Base-by-base conservation (phyloP, 495 filamentous ascomycete genomes). In the Neurospora sp. region DNA sequence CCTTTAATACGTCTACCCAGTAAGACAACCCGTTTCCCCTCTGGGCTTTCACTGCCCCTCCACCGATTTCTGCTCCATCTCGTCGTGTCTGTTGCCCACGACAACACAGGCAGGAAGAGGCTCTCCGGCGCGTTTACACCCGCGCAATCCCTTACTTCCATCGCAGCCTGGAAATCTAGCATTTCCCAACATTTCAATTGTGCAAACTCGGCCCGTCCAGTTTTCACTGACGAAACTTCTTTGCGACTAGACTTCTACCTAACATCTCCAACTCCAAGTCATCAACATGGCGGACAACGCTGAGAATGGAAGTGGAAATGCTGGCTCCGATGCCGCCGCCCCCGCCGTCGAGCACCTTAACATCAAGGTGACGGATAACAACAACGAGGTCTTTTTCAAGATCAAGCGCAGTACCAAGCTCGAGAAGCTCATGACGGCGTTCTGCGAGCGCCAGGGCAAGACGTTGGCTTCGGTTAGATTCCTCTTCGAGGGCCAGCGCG, bases 321-420 rank as follows among this genome's bases (percentile, higher is more conserved):
- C 87, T 16, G 83, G 83, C 48, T 78, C 74, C 72, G 79, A 79
- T 40, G 76, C 75, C 39, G 74, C 77, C 59, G 75, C 77, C 12
- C 77, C 74, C 59, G 83, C 87, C 35, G 83, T 81, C 42, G 96
- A 98, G 82, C 96, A 99, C 82, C 86, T 99, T 9, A 99, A 99
- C 82, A 98, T 99, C 87, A 99, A 99, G 80, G 96, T 99, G n/a
- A 98, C 96, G 0, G 96, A 99, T 77, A 97, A 97, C 85, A 97
- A 99, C 85, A 99, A 99, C 78, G 96, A 99, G 77, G 96, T 99
- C 76, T 99, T 99, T 83, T 99, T 99, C 87, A 99, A 99, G 87
- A 99, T 99, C 84, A 99, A 99, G 90, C 92, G 95, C 6, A 94
- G 92, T 6, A 99, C 96, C 1, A 91, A 92, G 78, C 89, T 99